Evolutionary conservation across 2,329 filamentous ascomycete species (phyloP).

Genomic region (Fusarium sp.): DNA sequence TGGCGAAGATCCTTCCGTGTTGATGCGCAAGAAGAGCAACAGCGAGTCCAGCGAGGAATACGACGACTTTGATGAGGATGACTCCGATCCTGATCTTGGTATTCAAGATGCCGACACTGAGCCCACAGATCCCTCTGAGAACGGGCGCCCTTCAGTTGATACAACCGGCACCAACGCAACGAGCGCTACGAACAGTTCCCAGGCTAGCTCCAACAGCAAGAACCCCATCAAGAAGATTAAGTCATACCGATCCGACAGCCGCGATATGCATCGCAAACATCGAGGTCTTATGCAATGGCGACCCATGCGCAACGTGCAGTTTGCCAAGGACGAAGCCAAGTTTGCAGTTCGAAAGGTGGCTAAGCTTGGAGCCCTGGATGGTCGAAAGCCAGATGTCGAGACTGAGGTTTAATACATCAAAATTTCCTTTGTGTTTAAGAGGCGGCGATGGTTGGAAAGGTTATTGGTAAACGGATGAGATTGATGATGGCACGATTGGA

Average conservation of each 20-base stretch:
- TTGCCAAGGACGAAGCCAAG: slow-evolving; percentile 88
- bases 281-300: slow-evolving; percentile 95
- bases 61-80: slow-evolving; percentile 54
- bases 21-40: slow-evolving; percentile 51
- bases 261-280: slow-evolving; percentile 85
- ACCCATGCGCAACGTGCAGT: slow-evolving; percentile 84
- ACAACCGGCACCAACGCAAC: slow-evolving; percentile 48
- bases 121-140: slow-evolving; percentile 43
- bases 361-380: slow-evolving; percentile 80
- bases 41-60: slow-evolving; percentile 51
- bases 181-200: slow-evolving; percentile 46
- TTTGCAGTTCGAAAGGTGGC: slow-evolving; percentile 80
- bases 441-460: not conserved
- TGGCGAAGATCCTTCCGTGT: slow-evolving; percentile 74
- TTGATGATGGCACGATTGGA: slow-evolving; percentile 28
- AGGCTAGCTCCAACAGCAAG: slow-evolving; percentile 52
- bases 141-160: slow-evolving; percentile 53
- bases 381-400: slow-evolving; percentile 88
- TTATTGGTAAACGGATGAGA: slow-evolving; percentile 17
- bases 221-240: slow-evolving; percentile 69
- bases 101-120: slow-evolving; percentile 64
- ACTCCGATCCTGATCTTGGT: slow-evolving; percentile 64
- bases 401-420: slow-evolving; percentile 67
- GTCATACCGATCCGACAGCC: slow-evolving; percentile 73
- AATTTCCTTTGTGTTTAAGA: not conserved